These are phyloP conservation scores for Populus deltoides DNA, from an alignment of 345 rosid species.

Conservation along the genomic window DNA sequence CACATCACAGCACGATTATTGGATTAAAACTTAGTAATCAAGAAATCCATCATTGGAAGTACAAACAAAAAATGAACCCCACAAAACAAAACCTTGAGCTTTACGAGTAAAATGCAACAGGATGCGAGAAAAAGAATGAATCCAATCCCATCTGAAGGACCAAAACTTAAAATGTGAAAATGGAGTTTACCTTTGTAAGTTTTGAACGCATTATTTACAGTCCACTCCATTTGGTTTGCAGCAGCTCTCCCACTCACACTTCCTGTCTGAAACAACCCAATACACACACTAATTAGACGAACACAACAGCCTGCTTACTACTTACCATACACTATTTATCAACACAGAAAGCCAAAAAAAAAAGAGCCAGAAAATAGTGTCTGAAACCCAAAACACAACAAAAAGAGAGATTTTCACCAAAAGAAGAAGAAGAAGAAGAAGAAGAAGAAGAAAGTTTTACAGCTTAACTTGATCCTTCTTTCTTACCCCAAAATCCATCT, in stretches of 20 bases:
- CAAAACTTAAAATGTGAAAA: background rate
- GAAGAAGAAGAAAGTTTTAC: too few species aligned
- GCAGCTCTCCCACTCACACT: constrained; percentile 30
- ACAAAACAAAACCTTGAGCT: too few species aligned
- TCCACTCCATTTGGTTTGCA: constrained; percentile 75
- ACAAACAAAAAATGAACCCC: too few species aligned
- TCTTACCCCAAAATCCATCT: constrained; percentile 28
- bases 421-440: too few species aligned
- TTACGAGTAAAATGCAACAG: too few species aligned
- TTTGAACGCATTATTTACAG: constrained; percentile 67
- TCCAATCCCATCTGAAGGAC: background rate
- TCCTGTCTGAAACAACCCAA: constrained; percentile 19
- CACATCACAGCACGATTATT: too few species aligned
- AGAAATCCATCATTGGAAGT: background rate
- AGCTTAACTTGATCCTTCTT: background rate
- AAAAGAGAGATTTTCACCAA: too few species aligned
- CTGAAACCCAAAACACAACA: background rate
- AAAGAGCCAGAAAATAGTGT: too few species aligned
- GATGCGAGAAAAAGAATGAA: background rate
- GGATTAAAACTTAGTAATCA: background rate
- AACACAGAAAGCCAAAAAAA: background rate
- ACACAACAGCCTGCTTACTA: background rate
- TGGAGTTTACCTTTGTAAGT: constrained; percentile 61
- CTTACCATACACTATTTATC: too few species aligned
- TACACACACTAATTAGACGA: background rate